These are phyloP conservation scores for Podosphaera fusca DNA, from an alignment of 2,329 filamentous ascomycete genomes.

Conservation along the genomic window DNA sequence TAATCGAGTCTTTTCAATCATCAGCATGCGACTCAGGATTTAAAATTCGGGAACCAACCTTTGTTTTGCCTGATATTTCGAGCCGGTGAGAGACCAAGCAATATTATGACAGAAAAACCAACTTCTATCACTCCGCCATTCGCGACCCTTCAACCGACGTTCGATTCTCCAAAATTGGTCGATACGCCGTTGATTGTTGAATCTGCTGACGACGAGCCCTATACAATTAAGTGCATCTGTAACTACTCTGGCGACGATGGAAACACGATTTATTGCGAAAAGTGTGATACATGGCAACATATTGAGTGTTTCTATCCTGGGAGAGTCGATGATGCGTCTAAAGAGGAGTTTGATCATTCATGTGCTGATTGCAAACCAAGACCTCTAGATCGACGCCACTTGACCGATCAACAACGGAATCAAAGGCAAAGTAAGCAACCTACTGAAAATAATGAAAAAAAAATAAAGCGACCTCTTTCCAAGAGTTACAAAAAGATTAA, in stretches of 20 bases:
- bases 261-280: conserved; percentile 89
- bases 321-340: conserved; percentile 47
- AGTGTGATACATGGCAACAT: conserved; percentile 94
- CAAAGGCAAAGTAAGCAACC: conserved; percentile 31
- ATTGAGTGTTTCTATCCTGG: conserved; percentile 81
- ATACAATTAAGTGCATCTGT: conserved; percentile 97
- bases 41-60: conserved; percentile 17
- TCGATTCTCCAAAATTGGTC: conserved; percentile 6
- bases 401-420: conserved; percentile 45
- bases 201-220: conserved; percentile 49
- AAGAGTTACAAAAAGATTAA: conserved; percentile 88
- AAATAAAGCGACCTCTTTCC: conserved; percentile 47
- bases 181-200: conserved; percentile 20
- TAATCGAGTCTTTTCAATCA: conserved; percentile 16
- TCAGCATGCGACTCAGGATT: conserved; percentile 19
- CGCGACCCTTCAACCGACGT: conserved; percentile 13
- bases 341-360: conserved; percentile 54
- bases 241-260: conserved; percentile 86
- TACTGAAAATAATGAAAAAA: conserved; percentile 35
- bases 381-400: conserved; percentile 46
- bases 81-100: conserved; percentile 17
- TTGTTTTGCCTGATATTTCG: conserved; percentile 12
- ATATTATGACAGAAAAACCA: conserved; percentile 19
- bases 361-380: conserved; percentile 77
- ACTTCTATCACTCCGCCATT: conserved; percentile 16